A percentile compares a stretch with the other conserved stretches of the same genome.
Conservation (phyloP, 441 rosid genomes). For the Dalechampia spathulata region DNA sequence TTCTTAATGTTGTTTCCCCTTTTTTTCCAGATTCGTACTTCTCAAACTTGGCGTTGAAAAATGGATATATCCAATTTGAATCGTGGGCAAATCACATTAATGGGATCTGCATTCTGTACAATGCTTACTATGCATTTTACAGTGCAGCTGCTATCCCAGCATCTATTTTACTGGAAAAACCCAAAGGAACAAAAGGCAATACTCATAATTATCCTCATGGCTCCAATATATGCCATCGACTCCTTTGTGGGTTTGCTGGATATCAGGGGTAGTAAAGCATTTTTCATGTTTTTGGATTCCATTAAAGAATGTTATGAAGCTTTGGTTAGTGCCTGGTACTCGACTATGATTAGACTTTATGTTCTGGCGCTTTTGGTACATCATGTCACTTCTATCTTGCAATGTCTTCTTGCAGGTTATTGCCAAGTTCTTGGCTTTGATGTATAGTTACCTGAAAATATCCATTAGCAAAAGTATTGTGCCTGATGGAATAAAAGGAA, state of each 20-base stretch:
- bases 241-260: conserved; percentile 77
- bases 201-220: conserved; percentile 77
- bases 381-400: not conserved
- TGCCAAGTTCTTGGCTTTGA: conserved; percentile 82
- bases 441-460: conserved; percentile 79
- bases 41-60: no score
- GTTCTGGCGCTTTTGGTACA: not conserved
- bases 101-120: conserved; percentile 56
- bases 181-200: conserved; percentile 95
- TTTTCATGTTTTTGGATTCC: conserved; percentile 77
- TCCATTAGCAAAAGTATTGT: conserved; percentile 75
- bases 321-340: conserved; percentile 40
- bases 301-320: conserved; percentile 95
- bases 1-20: no score
- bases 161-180: conserved; percentile 84
- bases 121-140: conserved; percentile 61
- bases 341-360: conserved; percentile 4
- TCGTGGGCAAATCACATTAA: conserved; percentile 50
- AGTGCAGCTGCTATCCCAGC: conserved; percentile 65
- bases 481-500: conserved; percentile 85
- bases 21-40: no score
- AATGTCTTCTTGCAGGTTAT: conserved; percentile 47
- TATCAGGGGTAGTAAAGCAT: conserved; percentile 60
- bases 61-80: conserved; percentile 49
- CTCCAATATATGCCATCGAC: conserved; percentile 70